Evolutionary conservation across 2,329 filamentous ascomycete species (phyloP).

Genomic region (Ophiocordyceps polyrhachis-furcata): DNA sequence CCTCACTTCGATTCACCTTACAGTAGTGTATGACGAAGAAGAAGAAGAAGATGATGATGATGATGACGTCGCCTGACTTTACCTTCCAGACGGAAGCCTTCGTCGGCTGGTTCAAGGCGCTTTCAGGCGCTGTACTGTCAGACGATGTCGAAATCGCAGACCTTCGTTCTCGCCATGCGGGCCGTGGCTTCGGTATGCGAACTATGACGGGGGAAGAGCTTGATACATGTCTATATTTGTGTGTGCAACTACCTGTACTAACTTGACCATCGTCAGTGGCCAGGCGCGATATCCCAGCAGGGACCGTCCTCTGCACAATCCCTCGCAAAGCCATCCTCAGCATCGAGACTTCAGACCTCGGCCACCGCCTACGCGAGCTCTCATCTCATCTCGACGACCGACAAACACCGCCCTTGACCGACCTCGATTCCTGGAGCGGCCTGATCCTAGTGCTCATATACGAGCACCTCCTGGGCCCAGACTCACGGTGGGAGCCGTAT

Average conservation of each 20-base stretch:
- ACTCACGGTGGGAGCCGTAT: slow-evolving; percentile 60
- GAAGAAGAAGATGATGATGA: not conserved
- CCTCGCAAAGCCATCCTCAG: slow-evolving; percentile 55
- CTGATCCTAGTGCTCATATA: slow-evolving; percentile 67
- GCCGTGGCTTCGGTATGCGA: slow-evolving; percentile 33
- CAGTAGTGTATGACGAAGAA: too few relatives aligned
- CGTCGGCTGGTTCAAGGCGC: slow-evolving; percentile 32
- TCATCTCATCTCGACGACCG: slow-evolving; percentile 24
- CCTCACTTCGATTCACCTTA: too few relatives aligned
- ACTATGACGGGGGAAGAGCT: not conserved
- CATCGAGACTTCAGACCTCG: slow-evolving; percentile 51
- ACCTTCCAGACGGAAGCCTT: slow-evolving; percentile 25
- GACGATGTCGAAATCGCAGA: slow-evolving; percentile 32
- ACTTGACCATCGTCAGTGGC: slow-evolving; percentile 41
- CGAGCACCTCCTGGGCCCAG: slow-evolving; percentile 40
- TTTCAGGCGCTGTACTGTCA: slow-evolving; percentile 34
- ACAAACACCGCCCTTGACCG: slow-evolving; percentile 11
- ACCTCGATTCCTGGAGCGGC: slow-evolving; percentile 34
- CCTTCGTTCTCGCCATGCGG: slow-evolving; percentile 28
- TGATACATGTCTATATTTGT: too few relatives aligned
- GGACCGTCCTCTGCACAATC: slow-evolving; percentile 65
- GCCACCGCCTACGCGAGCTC: slow-evolving; percentile 33
- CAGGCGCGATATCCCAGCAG: slow-evolving; percentile 46
- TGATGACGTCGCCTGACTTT: slow-evolving; percentile 16
- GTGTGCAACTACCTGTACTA: not conserved